Base-by-base conservation (phyloP, 139 green algal genomes). In the Picochlorum sp. region DNA sequence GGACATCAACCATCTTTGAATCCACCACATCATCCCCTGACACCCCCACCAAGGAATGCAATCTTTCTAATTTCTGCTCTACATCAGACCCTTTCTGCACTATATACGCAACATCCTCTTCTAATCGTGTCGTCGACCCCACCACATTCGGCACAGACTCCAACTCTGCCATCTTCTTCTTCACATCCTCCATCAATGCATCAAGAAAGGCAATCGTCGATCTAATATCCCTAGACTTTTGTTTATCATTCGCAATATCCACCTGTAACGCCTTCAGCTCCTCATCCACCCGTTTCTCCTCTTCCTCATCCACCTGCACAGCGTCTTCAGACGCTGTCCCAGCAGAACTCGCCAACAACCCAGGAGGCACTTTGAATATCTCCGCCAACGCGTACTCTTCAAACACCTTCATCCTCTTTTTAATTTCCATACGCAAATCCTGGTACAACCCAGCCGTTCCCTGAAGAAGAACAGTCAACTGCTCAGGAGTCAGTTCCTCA, bases 61-160 rank as follows among this genome's bases (percentile, higher is more conserved):
- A 26, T 41, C 15, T 24, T 14, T 30, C 18, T 16, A 50, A 57
- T 16, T 51, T 57, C 5, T 18, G 37, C 52, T 72, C 41, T 15
- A 77, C 38, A 6, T 30, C 63, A 28, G 37, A 24, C 2, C 58
- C 74, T 16, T 28, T 60, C 16, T 56, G 63, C 5, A 49, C 74
- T 15, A 83, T 61, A 26, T 52, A 68, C 7, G 30, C n/a, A 8
- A 62, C 71, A 45, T 81, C 76, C 21, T 78, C 69, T 14, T 49
- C 61, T 54, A 82, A 9, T 31, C 75, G 78, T 54, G 78, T 69
- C 60, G 76, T 83, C 41, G 52, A 55, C 14, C 34, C 60, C 23
- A 61, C 28, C 13, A 74, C 55, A 15, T 60, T 68, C 16, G 62
- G 54, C 45, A 74, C 44, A 49, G 45, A 34, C 14, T 26, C 21